Percentiles rank a stretch among this genome's conserved stretches.
phyloP scores from a whole-genome alignment of 2,329 filamentous ascomycete genomes.

The Claviceps digitariae region DNA sequence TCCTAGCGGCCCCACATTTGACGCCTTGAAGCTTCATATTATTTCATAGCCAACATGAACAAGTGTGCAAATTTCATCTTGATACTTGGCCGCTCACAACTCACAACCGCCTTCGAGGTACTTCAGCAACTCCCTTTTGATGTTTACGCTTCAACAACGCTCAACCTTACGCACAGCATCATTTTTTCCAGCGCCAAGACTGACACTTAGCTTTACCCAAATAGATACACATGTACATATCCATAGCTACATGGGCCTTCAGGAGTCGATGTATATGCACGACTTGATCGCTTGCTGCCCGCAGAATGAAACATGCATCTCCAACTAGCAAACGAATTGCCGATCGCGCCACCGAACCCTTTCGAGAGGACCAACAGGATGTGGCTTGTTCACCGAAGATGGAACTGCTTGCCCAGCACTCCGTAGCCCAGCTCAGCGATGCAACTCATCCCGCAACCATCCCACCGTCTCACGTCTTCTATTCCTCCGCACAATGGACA shows the following conservation, averaged over 20 bases:
- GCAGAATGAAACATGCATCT: background rate
- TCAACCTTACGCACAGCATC: too few relatives aligned
- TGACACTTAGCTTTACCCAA: too few relatives aligned
- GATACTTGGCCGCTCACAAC: background rate
- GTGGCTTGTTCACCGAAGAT: background rate
- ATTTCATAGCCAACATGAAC: background rate
- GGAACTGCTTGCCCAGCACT: conserved; percentile 1
- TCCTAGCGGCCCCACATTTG: background rate
- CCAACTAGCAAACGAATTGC: background rate
- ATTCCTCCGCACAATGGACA: conserved; percentile 33
- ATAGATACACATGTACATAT: background rate
- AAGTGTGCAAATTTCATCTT: background rate
- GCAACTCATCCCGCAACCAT: background rate
- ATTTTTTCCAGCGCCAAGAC: too few relatives aligned
- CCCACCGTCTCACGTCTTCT: conserved; percentile 14
- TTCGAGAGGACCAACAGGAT: background rate
- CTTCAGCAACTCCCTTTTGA: background rate
- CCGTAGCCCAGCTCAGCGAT: background rate
- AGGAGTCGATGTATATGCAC: background rate
- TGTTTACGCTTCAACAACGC: background rate
- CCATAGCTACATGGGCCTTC: background rate
- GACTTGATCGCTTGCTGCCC: background rate
- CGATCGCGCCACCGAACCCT: background rate
- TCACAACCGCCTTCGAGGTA: background rate
- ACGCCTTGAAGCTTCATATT: background rate